phyloP scores from a whole-genome alignment of 1,284 basidiomycete genomes.

The Boletus calvinii region DNA sequence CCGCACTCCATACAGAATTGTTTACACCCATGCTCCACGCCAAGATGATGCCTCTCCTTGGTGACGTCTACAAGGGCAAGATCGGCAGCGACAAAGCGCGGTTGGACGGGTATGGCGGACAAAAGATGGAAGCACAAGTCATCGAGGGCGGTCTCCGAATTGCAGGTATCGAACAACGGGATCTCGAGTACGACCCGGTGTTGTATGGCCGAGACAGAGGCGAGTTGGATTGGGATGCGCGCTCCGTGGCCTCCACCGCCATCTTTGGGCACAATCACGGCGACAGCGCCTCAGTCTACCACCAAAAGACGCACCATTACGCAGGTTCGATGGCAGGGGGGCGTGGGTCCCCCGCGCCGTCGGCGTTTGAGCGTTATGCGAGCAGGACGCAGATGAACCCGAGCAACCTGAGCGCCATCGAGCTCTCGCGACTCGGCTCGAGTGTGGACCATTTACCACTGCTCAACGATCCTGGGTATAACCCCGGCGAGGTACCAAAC shows the following conservation, averaged over 20 bases:
- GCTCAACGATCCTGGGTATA: constrained; percentile 38
- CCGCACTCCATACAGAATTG: constrained; percentile 73
- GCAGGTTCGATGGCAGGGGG: constrained; percentile 37
- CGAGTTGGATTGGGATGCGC: constrained; percentile 77
- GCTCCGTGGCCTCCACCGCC: constrained; percentile 63
- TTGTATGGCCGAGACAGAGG: constrained; percentile 76
- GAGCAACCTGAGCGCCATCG: constrained; percentile 44
- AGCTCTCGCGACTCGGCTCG: constrained; percentile 52
- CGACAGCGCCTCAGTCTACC: constrained; percentile 41
- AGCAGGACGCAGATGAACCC: constrained; percentile 38
- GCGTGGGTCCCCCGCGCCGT: constrained; percentile 45
- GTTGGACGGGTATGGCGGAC: constrained; percentile 72
- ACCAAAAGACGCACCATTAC: constrained; percentile 45
- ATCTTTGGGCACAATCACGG: constrained; percentile 43
- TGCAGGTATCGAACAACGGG: constrained; percentile 71
- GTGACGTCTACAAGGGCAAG: constrained; percentile 73
- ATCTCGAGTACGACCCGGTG: constrained; percentile 74
- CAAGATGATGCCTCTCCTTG: constrained; percentile 75
- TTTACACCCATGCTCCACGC: constrained; percentile 89
- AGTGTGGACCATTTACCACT: constrained; percentile 56
- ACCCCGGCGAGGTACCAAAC: constrained; percentile 29
- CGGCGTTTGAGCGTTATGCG: constrained; percentile 56
- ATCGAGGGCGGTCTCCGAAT: constrained; percentile 75
- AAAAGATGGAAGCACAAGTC: constrained; percentile 68
- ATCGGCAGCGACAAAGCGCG: constrained; percentile 61